Conservation (phyloP, 495 filamentous ascomycete species). For the Physcia stellaris region DNA sequence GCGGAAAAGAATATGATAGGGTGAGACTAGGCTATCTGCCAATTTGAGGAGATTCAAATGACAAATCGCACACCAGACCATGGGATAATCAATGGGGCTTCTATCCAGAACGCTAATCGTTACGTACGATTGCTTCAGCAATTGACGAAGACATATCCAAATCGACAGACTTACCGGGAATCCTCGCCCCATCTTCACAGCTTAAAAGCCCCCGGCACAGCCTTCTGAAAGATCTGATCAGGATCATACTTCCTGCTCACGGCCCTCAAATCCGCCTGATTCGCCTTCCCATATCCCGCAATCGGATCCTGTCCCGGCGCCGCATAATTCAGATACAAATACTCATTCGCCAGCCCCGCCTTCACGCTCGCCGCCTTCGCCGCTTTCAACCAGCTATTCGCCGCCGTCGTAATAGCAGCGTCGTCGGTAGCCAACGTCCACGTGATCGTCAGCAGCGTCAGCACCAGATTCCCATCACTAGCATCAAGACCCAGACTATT, state of each 20-base stretch:
- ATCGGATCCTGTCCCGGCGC: conserved; percentile 14
- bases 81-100: too few species aligned
- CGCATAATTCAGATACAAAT: conserved; percentile 14
- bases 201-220: conserved; percentile 4
- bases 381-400: conserved; percentile 4
- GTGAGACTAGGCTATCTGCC: too few species aligned
- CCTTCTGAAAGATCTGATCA: not conserved
- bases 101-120: too few species aligned
- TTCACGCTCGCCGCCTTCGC: not conserved
- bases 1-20: too few species aligned
- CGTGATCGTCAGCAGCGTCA: conserved; percentile 10
- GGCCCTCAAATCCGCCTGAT: conserved; percentile 9
- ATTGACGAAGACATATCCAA: too few species aligned
- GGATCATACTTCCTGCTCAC: conserved; percentile 15
- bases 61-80: too few species aligned
- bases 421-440: conserved; percentile 16
- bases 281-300: conserved; percentile 6
- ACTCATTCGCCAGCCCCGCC: not conserved
- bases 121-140: too few species aligned
- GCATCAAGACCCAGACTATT: conserved; percentile 14
- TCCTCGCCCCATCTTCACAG: conserved; percentile 1
- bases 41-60: too few species aligned
- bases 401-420: conserved; percentile 5
- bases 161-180: too few species aligned
- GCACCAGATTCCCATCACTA: conserved; percentile 7